Percentiles rank a stretch among this genome's conserved stretches.
These are phyloP conservation scores for Aspergillus sp. DNA, from an alignment of 2,329 filamentous ascomycete species.

Conservation along the genomic window DNA sequence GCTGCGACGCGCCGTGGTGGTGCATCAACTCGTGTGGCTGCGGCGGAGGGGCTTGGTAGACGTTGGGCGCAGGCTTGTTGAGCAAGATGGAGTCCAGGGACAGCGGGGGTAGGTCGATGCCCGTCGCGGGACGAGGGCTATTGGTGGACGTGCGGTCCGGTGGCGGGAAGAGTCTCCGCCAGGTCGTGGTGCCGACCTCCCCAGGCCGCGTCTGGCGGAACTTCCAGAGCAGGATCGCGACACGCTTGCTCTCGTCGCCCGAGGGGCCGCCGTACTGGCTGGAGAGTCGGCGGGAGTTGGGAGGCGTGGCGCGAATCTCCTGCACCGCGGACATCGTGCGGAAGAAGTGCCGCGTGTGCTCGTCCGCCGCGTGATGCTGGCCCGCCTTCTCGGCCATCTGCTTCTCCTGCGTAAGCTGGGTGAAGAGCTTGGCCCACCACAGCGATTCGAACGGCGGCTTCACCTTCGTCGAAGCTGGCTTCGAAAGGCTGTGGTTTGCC, in stretches of 20 bases:
- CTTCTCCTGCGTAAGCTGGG: constrained; percentile 40
- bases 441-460: constrained; percentile 44
- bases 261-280: constrained; percentile 25
- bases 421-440: constrained; percentile 48
- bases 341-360: constrained; percentile 37
- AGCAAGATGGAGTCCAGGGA: constrained; percentile 36
- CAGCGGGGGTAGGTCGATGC: constrained; percentile 37
- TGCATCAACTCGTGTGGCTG: constrained; percentile 34
- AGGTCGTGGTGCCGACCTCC: constrained; percentile 44
- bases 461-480: constrained; percentile 39
- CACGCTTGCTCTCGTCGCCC: constrained; percentile 33
- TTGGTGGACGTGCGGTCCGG: constrained; percentile 36
- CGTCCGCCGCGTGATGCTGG: constrained; percentile 33
- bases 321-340: constrained; percentile 46
- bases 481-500: constrained; percentile 33
- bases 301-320: constrained; percentile 40
- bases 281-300: constrained; percentile 25
- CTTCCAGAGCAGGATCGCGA: constrained; percentile 48
- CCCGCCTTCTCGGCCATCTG: constrained; percentile 38
- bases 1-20: constrained; percentile 27
- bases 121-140: constrained; percentile 33
- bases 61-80: constrained; percentile 28
- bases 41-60: constrained; percentile 27
- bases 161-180: constrained; percentile 42
- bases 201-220: constrained; percentile 43